phyloP scores from a whole-genome alignment of 495 filamentous ascomycete species.

The Penicillium simplicissimum region DNA sequence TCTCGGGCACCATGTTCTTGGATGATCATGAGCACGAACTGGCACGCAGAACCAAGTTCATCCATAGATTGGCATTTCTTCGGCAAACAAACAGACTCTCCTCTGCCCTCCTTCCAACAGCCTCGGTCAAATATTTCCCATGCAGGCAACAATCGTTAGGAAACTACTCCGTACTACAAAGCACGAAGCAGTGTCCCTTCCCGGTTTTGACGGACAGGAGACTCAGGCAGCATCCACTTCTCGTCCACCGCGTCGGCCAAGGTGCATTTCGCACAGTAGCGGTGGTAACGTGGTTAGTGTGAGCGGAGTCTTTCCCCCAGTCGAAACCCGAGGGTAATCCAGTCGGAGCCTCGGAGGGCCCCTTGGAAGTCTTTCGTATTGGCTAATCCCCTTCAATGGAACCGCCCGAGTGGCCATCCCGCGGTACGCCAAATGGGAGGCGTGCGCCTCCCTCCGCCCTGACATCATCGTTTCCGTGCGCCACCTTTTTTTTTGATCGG shows the following conservation, averaged over 20 bases:
- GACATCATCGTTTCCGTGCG: constrained; percentile 7
- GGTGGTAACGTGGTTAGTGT: not conserved
- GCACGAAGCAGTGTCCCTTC: too few species aligned
- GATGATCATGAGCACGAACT: not conserved
- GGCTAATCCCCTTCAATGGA: not conserved
- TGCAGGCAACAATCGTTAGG: not conserved
- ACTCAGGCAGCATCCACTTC: not conserved
- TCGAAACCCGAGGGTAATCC: not conserved
- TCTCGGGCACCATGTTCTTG: not conserved
- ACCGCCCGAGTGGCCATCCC: not conserved
- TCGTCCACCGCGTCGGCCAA: not conserved
- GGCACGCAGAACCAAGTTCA: too few species aligned
- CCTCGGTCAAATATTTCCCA: not conserved
- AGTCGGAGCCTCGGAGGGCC: not conserved
- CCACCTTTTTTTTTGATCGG: not conserved
- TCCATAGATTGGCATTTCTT: not conserved
- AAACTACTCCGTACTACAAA: too few species aligned
- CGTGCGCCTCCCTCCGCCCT: constrained; percentile 6
- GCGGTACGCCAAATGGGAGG: constrained; percentile 8
- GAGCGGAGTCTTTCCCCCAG: not conserved
- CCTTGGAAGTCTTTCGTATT: too few species aligned
- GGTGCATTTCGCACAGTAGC: not conserved
- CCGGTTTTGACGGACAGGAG: not conserved
- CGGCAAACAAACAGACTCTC: not conserved
- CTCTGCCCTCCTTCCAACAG: not conserved